phyloP scores from a whole-genome alignment of 1,284 basidiomycete genomes.

The Ganoderma lucidum region DNA sequence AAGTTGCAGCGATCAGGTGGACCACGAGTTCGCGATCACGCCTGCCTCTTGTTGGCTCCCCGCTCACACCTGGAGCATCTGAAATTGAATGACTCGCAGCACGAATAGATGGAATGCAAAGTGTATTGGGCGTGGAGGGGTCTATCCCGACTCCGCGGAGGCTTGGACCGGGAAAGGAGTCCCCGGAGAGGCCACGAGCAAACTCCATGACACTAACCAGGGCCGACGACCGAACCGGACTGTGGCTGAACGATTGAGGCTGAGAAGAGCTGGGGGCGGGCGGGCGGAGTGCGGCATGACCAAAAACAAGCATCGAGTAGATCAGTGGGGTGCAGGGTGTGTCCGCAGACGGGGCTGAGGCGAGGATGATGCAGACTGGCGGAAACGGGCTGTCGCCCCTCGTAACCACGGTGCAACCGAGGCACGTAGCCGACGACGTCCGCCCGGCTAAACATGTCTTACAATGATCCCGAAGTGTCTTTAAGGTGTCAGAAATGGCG shows the following conservation, averaged over 20 bases:
- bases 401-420: constrained; percentile 25
- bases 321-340: not conserved
- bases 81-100: constrained; percentile 10
- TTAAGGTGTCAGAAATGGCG: not conserved
- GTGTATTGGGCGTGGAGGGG: constrained; percentile 26
- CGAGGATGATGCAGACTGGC: not conserved
- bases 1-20: constrained; percentile 26
- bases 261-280: not conserved
- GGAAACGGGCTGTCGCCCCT: not conserved
- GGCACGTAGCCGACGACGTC: not conserved
- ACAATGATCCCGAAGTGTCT: not conserved
- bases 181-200: constrained; percentile 4
- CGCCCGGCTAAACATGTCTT: constrained; percentile 5
- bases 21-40: constrained; percentile 4
- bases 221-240: constrained; percentile 8
- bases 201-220: not conserved
- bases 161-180: constrained; percentile 1
- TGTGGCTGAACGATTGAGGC: not conserved
- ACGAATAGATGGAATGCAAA: constrained; percentile 4
- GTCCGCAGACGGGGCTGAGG: not conserved
- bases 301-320: not conserved
- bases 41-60: constrained; percentile 9
- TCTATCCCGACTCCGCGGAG: constrained; percentile 32
- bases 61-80: constrained; percentile 17
- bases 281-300: constrained; percentile 6